These are phyloP conservation scores for Sugiyamaella boreocaroliniensis DNA, from an alignment of 805 yeast species.

Conservation along the genomic window DNA sequence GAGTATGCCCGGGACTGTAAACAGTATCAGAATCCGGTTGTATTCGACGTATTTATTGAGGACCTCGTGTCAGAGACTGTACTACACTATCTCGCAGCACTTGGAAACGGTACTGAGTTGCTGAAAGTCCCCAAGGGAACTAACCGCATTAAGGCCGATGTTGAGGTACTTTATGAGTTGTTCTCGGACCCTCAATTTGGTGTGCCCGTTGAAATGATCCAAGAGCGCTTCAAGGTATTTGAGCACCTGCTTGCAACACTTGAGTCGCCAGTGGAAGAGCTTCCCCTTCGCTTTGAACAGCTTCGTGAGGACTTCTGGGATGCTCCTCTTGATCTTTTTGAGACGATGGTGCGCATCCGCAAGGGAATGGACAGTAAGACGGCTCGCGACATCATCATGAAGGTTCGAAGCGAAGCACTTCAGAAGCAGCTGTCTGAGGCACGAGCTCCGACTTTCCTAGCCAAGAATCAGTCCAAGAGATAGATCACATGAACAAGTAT, in stretches of 20 bases:
- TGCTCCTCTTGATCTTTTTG: conserved; percentile 65
- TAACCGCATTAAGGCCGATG: conserved; percentile 55
- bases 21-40: conserved; percentile 44
- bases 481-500: not conserved
- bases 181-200: conserved; percentile 42
- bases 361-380: conserved; percentile 31
- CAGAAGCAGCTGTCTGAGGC: conserved; percentile 13
- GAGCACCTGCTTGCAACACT: conserved; percentile 57
- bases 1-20: conserved; percentile 68
- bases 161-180: conserved; percentile 46
- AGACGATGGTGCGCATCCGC: conserved; percentile 48
- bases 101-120: conserved; percentile 40
- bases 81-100: conserved; percentile 42
- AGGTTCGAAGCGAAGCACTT: conserved; percentile 21
- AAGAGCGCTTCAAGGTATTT: conserved; percentile 48
- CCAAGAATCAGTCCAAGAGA: conserved; percentile 5
- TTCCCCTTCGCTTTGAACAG: conserved; percentile 52
- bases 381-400: conserved; percentile 29
- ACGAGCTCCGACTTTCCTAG: conserved; percentile 13
- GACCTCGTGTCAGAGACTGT: conserved; percentile 47
- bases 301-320: conserved; percentile 65
- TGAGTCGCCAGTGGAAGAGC: conserved; percentile 41
- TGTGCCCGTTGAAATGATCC: conserved; percentile 29
- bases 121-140: conserved; percentile 33
- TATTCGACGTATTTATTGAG: conserved; percentile 49